These are phyloP conservation scores for Scedosporium boydii DNA, from an alignment of 2,329 filamentous ascomycete species.

Conservation along the genomic window DNA sequence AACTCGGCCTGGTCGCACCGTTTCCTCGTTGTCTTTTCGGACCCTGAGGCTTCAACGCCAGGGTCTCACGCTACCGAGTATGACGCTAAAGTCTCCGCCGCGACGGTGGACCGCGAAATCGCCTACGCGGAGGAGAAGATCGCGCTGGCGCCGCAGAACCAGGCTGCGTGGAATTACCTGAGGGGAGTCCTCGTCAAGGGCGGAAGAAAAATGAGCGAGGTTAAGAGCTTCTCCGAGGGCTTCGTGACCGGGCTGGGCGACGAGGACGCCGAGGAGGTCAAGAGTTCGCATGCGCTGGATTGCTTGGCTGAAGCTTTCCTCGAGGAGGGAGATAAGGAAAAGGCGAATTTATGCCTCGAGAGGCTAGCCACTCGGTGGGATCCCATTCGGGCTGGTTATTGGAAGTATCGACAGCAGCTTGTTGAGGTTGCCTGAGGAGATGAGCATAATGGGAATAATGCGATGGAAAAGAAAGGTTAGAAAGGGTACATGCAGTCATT, in stretches of 20 bases:
- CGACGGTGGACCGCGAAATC: conserved; percentile 65
- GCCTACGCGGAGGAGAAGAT: conserved; percentile 66
- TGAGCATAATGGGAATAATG: background rate
- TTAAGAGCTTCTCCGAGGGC: conserved; percentile 38
- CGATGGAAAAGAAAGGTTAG: background rate
- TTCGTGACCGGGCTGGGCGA: conserved; percentile 40
- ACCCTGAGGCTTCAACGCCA: conserved; percentile 40
- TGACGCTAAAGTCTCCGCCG: conserved; percentile 48
- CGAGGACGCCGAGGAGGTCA: conserved; percentile 39
- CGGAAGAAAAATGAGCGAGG: conserved; percentile 35
- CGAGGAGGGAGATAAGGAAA: conserved; percentile 44
- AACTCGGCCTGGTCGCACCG: conserved; percentile 98
- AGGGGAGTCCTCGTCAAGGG: conserved; percentile 64
- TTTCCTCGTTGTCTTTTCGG: conserved; percentile 80
- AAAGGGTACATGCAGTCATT: background rate
- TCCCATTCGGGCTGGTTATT: conserved; percentile 83
- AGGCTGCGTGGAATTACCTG: conserved; percentile 89
- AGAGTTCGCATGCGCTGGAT: conserved; percentile 60
- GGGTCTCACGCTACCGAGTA: conserved; percentile 38
- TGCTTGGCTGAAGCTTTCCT: conserved; percentile 60
- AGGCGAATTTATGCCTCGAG: conserved; percentile 60
- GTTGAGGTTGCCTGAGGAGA: background rate
- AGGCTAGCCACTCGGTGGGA: conserved; percentile 81
- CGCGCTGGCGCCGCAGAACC: conserved; percentile 77
- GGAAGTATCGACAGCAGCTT: conserved; percentile 50